These are phyloP conservation scores for Simplicillium aogashimaense DNA, from an alignment of 2,329 filamentous ascomycete genomes.

Conservation along the genomic window DNA sequence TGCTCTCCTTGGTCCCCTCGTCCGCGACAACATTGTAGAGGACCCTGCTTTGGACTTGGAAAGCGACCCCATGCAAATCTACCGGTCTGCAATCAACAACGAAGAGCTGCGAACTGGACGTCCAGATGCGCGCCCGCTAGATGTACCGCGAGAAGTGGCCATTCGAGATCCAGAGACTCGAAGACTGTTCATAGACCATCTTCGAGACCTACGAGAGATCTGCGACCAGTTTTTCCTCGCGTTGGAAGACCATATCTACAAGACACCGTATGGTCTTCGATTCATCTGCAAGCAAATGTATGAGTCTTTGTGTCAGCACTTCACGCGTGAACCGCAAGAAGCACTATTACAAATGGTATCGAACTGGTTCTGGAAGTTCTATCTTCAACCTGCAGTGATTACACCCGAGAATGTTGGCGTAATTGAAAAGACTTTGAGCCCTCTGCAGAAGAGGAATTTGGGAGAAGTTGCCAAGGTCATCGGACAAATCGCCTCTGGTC, in stretches of 20 bases:
- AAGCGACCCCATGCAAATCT: conserved; percentile 96
- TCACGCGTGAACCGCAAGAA: conserved; percentile 68
- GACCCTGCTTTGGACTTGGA: conserved; percentile 86
- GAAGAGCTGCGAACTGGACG: conserved; percentile 89
- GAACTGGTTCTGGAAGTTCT: conserved; percentile 90
- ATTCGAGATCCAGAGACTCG: conserved; percentile 92
- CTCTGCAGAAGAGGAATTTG: conserved; percentile 87
- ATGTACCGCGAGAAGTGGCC: conserved; percentile 85
- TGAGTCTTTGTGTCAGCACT: conserved; percentile 64
- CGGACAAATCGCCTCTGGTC: conserved; percentile 77
- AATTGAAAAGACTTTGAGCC: conserved; percentile 78
- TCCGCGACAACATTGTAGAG: conserved; percentile 87
- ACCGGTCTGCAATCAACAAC: conserved; percentile 90
- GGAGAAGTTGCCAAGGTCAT: conserved; percentile 87
- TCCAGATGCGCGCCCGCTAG: conserved; percentile 68
- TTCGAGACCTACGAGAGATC: conserved; percentile 89
- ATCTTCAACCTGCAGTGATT: conserved; percentile 81
- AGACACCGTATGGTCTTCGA: conserved; percentile 87
- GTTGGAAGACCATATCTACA: conserved; percentile 72
- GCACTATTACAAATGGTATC: conserved; percentile 74
- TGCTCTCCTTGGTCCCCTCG: conserved; percentile 72
- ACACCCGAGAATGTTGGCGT: conserved; percentile 89
- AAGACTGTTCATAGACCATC: conserved; percentile 84
- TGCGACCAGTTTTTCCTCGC: conserved; percentile 80
- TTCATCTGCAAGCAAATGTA: conserved; percentile 84